Evolutionary conservation across 306 rosid genomes (phyloP).

Genomic region (Cucurbita moschata): DNA sequence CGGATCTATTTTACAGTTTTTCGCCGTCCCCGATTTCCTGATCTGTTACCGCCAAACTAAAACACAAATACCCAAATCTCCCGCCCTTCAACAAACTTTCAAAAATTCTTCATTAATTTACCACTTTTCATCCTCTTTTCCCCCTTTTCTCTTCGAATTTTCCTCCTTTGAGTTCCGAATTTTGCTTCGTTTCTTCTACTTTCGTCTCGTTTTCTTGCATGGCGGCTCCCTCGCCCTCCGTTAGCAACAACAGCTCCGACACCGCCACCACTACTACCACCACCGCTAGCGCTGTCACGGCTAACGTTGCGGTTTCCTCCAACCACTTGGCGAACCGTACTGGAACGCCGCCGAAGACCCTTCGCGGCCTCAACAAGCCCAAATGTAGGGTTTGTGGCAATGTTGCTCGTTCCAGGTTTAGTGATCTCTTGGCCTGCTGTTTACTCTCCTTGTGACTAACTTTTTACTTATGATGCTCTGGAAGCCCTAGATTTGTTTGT

Average conservation of each 20-base stretch:
- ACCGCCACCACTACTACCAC: slow-evolving; percentile 2
- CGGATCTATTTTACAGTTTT: not conserved
- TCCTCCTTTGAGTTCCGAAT: not conserved
- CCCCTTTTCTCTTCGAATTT: not conserved
- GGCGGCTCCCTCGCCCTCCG: slow-evolving; percentile 35
- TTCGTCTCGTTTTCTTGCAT: slow-evolving; percentile 1
- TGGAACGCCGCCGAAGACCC: slow-evolving; percentile 46
- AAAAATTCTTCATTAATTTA: not conserved
- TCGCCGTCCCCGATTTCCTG: slow-evolving; percentile 4
- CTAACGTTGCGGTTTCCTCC: slow-evolving; percentile 11
- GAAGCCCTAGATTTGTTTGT: slow-evolving; percentile 5
- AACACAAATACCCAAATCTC: not conserved
- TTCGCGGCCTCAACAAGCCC: slow-evolving; percentile 55
- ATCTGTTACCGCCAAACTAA: slow-evolving; percentile 9
- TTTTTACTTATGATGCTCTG: not conserved
- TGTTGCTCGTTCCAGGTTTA: slow-evolving; percentile 90
- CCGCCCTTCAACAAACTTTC: slow-evolving; percentile 2
- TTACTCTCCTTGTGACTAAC: not conserved
- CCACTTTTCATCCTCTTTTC: not conserved
- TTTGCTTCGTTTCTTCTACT: not conserved
- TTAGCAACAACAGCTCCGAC: slow-evolving; percentile 11
- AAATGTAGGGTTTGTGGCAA: slow-evolving; percentile 85
- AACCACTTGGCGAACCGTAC: slow-evolving; percentile 16
- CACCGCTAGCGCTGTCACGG: slow-evolving; percentile 4
- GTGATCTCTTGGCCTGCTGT: not conserved